These are phyloP conservation scores for Aspergillus sp. DNA, from an alignment of 2,329 filamentous ascomycete species.

Conservation along the genomic window DNA sequence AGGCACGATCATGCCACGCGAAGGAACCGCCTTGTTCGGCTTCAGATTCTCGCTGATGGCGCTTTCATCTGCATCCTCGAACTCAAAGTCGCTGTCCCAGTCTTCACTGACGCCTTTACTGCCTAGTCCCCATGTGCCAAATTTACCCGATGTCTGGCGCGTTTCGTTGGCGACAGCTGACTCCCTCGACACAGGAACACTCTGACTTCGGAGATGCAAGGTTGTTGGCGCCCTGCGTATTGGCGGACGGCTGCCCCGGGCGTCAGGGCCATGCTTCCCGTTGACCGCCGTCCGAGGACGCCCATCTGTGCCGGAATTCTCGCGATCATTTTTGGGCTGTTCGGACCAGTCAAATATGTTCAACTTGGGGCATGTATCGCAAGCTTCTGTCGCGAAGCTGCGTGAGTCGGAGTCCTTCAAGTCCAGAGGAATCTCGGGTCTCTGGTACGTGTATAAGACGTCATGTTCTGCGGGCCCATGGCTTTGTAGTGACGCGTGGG, in stretches of 20 bases:
- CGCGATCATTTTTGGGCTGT: conserved; percentile 53
- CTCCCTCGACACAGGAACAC: conserved; percentile 59
- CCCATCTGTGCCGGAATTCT: conserved; percentile 50
- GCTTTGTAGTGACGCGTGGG: conserved; percentile 1
- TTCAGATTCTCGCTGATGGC: conserved; percentile 42
- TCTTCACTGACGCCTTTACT: conserved; percentile 66
- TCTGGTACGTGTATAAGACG: conserved; percentile 1
- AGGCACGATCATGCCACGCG: conserved; percentile 51
- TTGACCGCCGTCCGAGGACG: conserved; percentile 60
- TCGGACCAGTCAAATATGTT: conserved; percentile 66
- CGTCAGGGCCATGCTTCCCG: conserved; percentile 58
- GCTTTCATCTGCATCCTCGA: conserved; percentile 52
- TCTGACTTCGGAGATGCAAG: conserved; percentile 64
- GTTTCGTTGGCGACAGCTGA: conserved; percentile 47
- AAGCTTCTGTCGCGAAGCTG: conserved; percentile 20
- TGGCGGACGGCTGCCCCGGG: conserved; percentile 55
- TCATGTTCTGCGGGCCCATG: not conserved
- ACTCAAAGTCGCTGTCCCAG: conserved; percentile 68
- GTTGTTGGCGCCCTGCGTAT: conserved; percentile 58
- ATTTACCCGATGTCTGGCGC: conserved; percentile 55
- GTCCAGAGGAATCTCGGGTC: conserved; percentile 1
- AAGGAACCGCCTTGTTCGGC: conserved; percentile 18
- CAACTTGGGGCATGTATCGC: conserved; percentile 45
- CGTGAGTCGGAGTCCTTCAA: conserved; percentile 12
- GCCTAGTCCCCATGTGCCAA: conserved; percentile 65